Evolutionary conservation across 2,329 filamentous ascomycete species (phyloP).

Genomic region (Fusarium anguioides): DNA sequence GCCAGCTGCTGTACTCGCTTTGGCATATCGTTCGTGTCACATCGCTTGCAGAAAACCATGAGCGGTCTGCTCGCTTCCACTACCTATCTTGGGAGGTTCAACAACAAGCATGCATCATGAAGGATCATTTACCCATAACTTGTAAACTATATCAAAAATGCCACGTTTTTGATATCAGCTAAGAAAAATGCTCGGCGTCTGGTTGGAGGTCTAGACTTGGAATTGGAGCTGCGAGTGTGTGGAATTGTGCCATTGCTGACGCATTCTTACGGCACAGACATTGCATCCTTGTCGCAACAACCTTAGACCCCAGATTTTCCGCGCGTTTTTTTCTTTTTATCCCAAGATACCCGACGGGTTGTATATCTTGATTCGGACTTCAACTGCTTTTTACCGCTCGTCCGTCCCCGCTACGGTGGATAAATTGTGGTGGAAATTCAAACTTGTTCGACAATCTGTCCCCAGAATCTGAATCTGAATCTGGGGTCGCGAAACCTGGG

Average conservation of each 20-base stretch:
- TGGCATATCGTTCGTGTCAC: conserved; percentile 28
- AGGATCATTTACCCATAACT: conserved; percentile 6
- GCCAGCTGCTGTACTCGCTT: conserved; percentile 5
- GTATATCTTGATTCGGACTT: background rate
- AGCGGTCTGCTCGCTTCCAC: background rate
- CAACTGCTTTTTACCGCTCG: conserved; percentile 2
- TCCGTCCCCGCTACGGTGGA: conserved; percentile 3
- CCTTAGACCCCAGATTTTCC: conserved; percentile 15
- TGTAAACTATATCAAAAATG: conserved; percentile 8
- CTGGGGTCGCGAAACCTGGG: conserved; percentile 15
- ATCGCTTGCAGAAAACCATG: conserved; percentile 12
- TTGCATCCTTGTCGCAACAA: conserved; percentile 18
- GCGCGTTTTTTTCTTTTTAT: background rate
- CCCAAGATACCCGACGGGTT: background rate
- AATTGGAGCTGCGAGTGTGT: background rate
- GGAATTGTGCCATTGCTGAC: conserved; percentile 29
- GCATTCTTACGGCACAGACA: conserved; percentile 24
- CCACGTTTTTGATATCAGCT: conserved; percentile 22
- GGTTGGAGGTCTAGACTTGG: conserved; percentile 10
- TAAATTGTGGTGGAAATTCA: background rate
- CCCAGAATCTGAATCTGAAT: background rate
- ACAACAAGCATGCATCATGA: background rate
- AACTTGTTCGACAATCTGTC: conserved; percentile 1
- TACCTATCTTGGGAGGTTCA: background rate
- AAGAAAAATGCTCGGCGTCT: background rate